Evolutionary conservation across 768 basidiomycete genomes (phyloP), one percentile per base, ranked within the genome.

Genomic region (Inosperma sp.): DNA sequence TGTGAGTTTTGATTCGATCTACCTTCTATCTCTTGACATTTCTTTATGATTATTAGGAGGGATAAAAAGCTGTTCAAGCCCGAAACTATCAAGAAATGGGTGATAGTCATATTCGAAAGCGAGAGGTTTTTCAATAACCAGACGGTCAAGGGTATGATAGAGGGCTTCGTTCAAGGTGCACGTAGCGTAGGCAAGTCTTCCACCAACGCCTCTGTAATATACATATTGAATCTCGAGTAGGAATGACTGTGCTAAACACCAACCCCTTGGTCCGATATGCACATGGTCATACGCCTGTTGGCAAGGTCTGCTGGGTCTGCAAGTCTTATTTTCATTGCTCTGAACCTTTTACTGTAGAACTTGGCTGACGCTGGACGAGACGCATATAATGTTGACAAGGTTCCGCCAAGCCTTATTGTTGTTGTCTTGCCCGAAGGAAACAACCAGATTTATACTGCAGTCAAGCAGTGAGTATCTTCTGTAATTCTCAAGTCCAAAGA

Each of bases 341-440:
- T 79, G 49, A 44, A 72, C 56, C 5, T n/a, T 39, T 44, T 68
- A 66, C 74, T 79, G 69, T 59, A 91, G n/a, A 68, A 65, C 13
- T 60, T 59, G 3, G 77, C 75, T 2, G 88, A 86, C 4, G 50
- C 50, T 10, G 30, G 41, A 9, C 35, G n/a, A 19, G 43, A 51
- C 25, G 14, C 41, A 5, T 36, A 12, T 17, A 51, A 17, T 0
- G 43, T 17, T 7, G 50, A 45, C 21, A 65, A 61, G 9, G 62
- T 58, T 2, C 66, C 70, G 1, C 86, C 89, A 0, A 71, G 67
- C 9, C 68, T 92, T 8, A 61, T 90, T 2, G 80, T 91, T 0
- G 81, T 83, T 5, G 64, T 92, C 31, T 72, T 92, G 8, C 89
- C 88, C 0, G 84, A 89, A 37, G 77, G 74, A 0, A 81, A 80